Conservation (phyloP, 2,329 filamentous ascomycete species). For the Hypoxylon sp. region DNA sequence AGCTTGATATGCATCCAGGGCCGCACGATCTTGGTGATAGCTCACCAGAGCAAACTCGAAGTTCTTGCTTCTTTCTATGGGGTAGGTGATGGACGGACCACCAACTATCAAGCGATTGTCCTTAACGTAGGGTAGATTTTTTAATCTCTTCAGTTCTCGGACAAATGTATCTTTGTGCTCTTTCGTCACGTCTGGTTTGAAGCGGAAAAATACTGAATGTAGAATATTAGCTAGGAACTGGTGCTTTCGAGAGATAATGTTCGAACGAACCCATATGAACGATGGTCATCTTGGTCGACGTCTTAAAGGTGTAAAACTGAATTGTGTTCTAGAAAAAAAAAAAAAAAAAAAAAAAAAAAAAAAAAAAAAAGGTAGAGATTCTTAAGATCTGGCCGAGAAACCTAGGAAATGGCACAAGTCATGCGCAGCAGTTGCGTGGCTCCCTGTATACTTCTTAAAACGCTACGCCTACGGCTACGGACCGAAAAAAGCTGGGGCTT, state of each 20-base stretch:
- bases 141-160: constrained; percentile 64
- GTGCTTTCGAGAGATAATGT: background rate
- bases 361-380: no score
- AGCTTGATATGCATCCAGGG: constrained; percentile 66
- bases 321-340: background rate
- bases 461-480: constrained; percentile 13
- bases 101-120: constrained; percentile 65
- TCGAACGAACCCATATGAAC: constrained; percentile 54
- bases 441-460: background rate
- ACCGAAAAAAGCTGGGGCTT: background rate
- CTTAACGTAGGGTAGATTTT: constrained; percentile 64
- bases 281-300: constrained; percentile 52
- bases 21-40: constrained; percentile 63
- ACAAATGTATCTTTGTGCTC: constrained; percentile 63
- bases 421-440: background rate
- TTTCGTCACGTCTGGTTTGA: constrained; percentile 55
- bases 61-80: constrained; percentile 67
- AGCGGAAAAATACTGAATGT: constrained; percentile 63
- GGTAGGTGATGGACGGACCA: constrained; percentile 67
- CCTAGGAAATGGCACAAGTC: background rate
- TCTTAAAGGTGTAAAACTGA: background rate
- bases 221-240: background rate
- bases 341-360: no score
- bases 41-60: constrained; percentile 67
- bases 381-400: background rate